Evolutionary conservation across 2,329 filamentous ascomycete species (phyloP), one percentile per base, ranked within the genome.

Genomic region (Penicillium sp.): DNA sequence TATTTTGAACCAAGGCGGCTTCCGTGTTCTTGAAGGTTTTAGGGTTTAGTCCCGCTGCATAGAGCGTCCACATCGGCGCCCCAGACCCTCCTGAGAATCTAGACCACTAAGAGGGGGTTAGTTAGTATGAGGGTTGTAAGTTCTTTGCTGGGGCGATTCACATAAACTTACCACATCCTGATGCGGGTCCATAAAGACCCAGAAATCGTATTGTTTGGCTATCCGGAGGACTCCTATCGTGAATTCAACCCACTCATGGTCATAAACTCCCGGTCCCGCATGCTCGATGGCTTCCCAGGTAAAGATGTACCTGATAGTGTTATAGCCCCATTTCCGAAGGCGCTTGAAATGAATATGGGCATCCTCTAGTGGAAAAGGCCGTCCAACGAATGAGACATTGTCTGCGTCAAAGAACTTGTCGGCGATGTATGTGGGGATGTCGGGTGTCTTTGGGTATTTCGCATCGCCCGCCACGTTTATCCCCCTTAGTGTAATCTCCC

Each of bases 241-340:
- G 73, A 96, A 91, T 64, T 90, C 83, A 64, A 97, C 93, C 84
- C 90, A 99, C 61, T 90, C 88, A 71, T 99, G 91, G 69, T 99
- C 95, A 73, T 97, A 99, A 69, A 85, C 87, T 1, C 93, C 91
- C 0, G 95, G 94, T 0, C 93, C 93, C 1, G 87, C 87, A 58
- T 94, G 89, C 77, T 99, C 94, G 72, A 99, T 89, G n/a, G 94
- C 93, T 76, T 99, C 94, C 94, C 94, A 99, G 0, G 94, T 97
- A 73, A 97, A 99, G 66, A 99, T 82, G 75, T 99, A 99, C 71
- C 94, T 86, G 65, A 99, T 93, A 0, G 91, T 93, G 75, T 97
- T 99, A 82, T 96, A 99, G 15, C 94, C 94, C 81, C 89, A 96
- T 69, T 89, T 88, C 68, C 89, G 90, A 63, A 99, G 77, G 43